Conservation (phyloP, 2,329 filamentous ascomycete genomes). For the Arthrobotrys megalospora region DNA sequence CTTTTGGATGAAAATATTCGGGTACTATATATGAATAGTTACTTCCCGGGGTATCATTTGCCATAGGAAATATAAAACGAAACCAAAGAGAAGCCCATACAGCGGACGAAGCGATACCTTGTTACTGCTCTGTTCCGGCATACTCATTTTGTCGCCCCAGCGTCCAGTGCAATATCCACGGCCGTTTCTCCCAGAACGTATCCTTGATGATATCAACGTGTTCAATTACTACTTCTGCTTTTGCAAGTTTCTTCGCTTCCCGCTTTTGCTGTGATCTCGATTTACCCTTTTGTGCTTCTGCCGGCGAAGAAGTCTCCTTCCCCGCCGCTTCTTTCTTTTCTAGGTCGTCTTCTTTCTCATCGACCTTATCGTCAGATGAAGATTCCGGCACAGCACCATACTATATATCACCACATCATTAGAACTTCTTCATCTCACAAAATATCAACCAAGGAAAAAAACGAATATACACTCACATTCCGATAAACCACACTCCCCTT, state of each 20-base stretch:
- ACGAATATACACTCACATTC: conserved; percentile 73
- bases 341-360: conserved; percentile 68
- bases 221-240: conserved; percentile 84
- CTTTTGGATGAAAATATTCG: background rate
- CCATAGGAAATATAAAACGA: background rate
- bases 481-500: conserved; percentile 93
- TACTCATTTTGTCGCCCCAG: conserved; percentile 55
- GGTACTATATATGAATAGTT: background rate
- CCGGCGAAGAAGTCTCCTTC: background rate
- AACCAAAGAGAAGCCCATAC: background rate
- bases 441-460: background rate
- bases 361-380: conserved; percentile 67
- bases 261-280: conserved; percentile 86
- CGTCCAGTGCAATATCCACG: conserved; percentile 79
- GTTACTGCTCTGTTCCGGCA: conserved; percentile 49
- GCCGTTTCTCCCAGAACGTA: conserved; percentile 89
- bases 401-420: conserved; percentile 7
- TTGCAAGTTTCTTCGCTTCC: conserved; percentile 83
- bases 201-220: conserved; percentile 96
- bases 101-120: background rate
- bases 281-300: conserved; percentile 69
- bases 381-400: conserved; percentile 53
- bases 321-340: conserved; percentile 65
- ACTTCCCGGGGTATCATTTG: conserved; percentile 24
- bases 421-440: conserved; percentile 18